Evolutionary conservation across 2,329 filamentous ascomycete genomes (phyloP).

Genomic region (Bipolaris bicolor): DNA sequence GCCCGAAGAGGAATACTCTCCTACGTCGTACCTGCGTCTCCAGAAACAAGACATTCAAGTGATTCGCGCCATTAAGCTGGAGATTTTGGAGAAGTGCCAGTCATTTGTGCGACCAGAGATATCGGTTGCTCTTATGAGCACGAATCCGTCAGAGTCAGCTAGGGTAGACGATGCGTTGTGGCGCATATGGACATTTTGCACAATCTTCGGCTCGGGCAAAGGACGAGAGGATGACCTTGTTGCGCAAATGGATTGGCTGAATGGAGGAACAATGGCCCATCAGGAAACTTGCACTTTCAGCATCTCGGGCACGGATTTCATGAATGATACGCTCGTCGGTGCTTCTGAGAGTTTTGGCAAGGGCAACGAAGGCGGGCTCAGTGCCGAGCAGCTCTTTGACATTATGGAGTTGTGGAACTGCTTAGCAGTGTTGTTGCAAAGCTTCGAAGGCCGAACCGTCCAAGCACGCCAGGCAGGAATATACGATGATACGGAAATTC

Average conservation of each 20-base stretch:
- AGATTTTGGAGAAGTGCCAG: conserved; percentile 62
- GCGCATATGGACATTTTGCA: conserved; percentile 71
- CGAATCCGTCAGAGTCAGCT: conserved; percentile 53
- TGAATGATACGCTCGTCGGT: conserved; percentile 61
- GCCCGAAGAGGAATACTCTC: conserved; percentile 60
- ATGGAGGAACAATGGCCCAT: conserved; percentile 60
- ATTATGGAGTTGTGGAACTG: conserved; percentile 71
- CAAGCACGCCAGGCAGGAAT: conserved; percentile 63
- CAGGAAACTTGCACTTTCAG: conserved; percentile 54
- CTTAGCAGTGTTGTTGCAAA: conserved; percentile 61
- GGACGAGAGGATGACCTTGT: conserved; percentile 64
- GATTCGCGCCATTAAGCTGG: conserved; percentile 60
- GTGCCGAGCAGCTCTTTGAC: conserved; percentile 64
- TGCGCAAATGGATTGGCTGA: conserved; percentile 68
- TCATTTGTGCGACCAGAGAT: conserved; percentile 64
- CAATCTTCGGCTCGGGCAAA: conserved; percentile 65
- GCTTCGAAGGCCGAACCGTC: conserved; percentile 60
- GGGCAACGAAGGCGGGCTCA: conserved; percentile 63
- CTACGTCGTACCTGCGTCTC: conserved; percentile 58
- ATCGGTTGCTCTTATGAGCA: conserved; percentile 58
- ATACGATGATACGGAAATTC: conserved; percentile 57
- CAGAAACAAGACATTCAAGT: conserved; percentile 61
- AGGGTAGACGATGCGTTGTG: conserved; percentile 68
- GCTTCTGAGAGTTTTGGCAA: conserved; percentile 63
- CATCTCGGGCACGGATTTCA: conserved; percentile 58